These are phyloP conservation scores for Aureobasidium subglaciale DNA, from an alignment of 2,329 filamentous ascomycete genomes.

Conservation along the genomic window DNA sequence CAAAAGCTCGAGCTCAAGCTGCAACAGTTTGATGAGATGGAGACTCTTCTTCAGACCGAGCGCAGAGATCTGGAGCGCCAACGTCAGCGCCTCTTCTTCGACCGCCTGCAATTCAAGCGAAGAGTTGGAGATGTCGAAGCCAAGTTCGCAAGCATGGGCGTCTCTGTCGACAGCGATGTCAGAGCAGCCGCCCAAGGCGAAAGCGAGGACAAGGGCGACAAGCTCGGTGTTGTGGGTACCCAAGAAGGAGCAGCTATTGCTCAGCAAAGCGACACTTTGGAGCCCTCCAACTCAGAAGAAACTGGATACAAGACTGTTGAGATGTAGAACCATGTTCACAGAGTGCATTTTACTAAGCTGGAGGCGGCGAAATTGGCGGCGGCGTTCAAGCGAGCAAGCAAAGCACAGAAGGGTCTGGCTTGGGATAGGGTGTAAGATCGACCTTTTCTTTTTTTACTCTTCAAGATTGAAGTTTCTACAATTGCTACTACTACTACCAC, in stretches of 20 bases:
- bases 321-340: too few relatives aligned
- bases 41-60: conserved; percentile 84
- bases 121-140: conserved; percentile 79
- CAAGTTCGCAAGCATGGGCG: conserved; percentile 23
- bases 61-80: conserved; percentile 86
- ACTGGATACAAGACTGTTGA: conserved; percentile 3
- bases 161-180: conserved; percentile 14
- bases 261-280: neutral
- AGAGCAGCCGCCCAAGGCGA: conserved; percentile 7
- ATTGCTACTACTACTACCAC: too few relatives aligned
- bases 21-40: conserved; percentile 93
- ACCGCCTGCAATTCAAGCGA: conserved; percentile 83
- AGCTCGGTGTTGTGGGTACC: neutral
- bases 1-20: conserved; percentile 95
- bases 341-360: too few relatives aligned
- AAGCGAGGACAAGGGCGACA: neutral
- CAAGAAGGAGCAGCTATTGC: conserved; percentile 3
- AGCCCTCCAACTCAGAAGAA: neutral
- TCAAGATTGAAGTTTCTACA: too few relatives aligned
- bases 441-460: too few relatives aligned
- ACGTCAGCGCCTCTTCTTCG: conserved; percentile 86
- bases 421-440: too few relatives aligned
- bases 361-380: neutral
- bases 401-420: too few relatives aligned
- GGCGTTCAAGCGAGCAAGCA: neutral